Percentiles rank a stretch among this genome's conserved stretches.
phyloP scores from a whole-genome alignment of 2,329 filamentous ascomycete species.

The Botryotinia globosa region DNA sequence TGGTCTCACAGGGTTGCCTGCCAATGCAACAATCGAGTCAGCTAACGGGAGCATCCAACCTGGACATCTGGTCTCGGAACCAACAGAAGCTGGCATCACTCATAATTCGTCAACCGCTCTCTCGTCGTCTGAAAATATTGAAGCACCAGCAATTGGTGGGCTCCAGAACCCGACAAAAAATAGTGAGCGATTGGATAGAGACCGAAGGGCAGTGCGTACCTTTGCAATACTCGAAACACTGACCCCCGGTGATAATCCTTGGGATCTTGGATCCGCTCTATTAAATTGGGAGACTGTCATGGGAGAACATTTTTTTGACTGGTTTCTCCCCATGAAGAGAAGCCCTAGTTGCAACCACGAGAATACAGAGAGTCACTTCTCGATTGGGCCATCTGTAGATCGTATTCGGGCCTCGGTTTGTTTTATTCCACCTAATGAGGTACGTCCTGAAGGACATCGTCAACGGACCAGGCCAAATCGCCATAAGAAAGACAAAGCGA shows the following conservation, averaged over 20 bases:
- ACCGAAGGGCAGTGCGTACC: conserved; percentile 51
- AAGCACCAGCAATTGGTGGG: not conserved
- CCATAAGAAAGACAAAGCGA: not conserved
- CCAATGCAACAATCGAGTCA: not conserved
- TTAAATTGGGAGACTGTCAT: conserved; percentile 78
- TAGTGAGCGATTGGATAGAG: conserved; percentile 20
- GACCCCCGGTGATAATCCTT: conserved; percentile 75
- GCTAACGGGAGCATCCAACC: not conserved
- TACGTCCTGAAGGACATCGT: not conserved
- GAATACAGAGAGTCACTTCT: conserved; percentile 63
- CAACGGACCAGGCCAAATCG: not conserved
- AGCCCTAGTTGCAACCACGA: conserved; percentile 74
- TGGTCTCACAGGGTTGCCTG: not conserved
- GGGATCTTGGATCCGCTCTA: conserved; percentile 65
- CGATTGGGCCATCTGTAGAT: conserved; percentile 60
- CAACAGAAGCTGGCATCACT: not conserved
- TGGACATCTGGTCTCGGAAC: not conserved
- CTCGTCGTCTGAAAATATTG: not conserved
- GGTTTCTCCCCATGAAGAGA: conserved; percentile 72
- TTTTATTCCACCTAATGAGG: conserved; percentile 21
- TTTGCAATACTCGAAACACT: conserved; percentile 75
- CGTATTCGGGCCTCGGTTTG: conserved; percentile 45
- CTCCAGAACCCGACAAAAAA: not conserved
- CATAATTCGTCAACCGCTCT: not conserved
- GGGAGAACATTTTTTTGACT: conserved; percentile 68